Conservation (phyloP, 352 stramenopile species). For the Globisporangium ultimum region DNA sequence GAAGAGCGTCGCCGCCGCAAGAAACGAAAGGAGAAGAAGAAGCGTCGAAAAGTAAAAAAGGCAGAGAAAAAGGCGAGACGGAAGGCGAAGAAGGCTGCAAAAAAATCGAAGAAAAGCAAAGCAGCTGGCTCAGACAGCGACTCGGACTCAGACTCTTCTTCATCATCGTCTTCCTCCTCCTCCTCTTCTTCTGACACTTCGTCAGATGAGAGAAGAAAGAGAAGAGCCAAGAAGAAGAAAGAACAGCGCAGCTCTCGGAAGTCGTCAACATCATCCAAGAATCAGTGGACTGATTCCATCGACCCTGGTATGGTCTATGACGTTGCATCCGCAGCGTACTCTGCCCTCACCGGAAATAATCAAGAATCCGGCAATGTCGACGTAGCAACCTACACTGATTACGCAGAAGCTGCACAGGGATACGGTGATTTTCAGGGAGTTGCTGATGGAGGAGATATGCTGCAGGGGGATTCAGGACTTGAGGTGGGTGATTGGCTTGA, state of each 20-base stretch:
- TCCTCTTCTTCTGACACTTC: conserved; percentile 15
- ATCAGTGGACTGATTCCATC: conserved; percentile 10
- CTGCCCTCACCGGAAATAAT: background rate
- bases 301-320: conserved; percentile 1
- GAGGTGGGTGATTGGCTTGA: conserved; percentile 8
- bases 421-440: background rate
- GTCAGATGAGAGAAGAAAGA: conserved; percentile 22
- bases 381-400: conserved; percentile 3
- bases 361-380: background rate
- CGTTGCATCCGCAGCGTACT: conserved; percentile 6
- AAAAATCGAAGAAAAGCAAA: conserved; percentile 5
- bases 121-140: background rate
- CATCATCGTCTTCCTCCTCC: conserved; percentile 9
- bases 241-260: conserved; percentile 9
- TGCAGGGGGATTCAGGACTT: conserved; percentile 6
- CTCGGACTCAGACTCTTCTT: conserved; percentile 5
- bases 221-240: conserved; percentile 30
- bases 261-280: background rate
- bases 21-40: conserved; percentile 23
- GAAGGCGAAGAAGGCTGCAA: conserved; percentile 13
- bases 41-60: conserved; percentile 19
- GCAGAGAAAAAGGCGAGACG: conserved; percentile 20
- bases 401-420: background rate
- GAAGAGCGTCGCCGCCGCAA: conserved; percentile 14
- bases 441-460: background rate